phyloP scores from a whole-genome alignment of 805 yeast species.

The Torulaspora microellipsoides region DNA sequence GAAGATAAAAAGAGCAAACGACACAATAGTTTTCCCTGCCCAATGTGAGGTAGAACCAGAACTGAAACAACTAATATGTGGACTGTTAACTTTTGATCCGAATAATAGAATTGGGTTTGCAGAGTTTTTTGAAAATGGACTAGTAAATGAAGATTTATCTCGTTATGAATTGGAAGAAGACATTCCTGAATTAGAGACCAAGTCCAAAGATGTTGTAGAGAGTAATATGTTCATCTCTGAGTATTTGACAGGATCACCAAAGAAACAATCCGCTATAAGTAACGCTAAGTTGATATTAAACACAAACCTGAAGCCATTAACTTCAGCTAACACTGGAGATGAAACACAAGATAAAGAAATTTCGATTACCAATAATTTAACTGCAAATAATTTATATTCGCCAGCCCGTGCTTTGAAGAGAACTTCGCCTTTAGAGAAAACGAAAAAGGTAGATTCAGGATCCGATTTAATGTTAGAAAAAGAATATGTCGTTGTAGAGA shows the following conservation, averaged over 20 bases:
- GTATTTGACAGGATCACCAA: slow-evolving; percentile 45
- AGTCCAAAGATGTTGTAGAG: slow-evolving; percentile 62
- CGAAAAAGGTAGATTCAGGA: slow-evolving; percentile 17
- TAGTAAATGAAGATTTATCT: slow-evolving; percentile 52
- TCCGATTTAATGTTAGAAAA: slow-evolving; percentile 59
- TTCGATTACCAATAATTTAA: background rate
- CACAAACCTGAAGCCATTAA: slow-evolving; percentile 10
- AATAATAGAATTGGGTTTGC: slow-evolving; percentile 81
- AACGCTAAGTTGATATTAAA: slow-evolving; percentile 15
- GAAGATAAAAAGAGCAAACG: slow-evolving; percentile 78
- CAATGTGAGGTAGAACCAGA: slow-evolving; percentile 59
- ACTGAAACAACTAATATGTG: slow-evolving; percentile 65
- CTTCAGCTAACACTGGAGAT: slow-evolving; percentile 11
- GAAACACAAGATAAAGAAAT: background rate
- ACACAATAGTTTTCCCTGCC: slow-evolving; percentile 71
- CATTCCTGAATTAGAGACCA: slow-evolving; percentile 55
- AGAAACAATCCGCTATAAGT: slow-evolving; percentile 4
- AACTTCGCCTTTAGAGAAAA: slow-evolving; percentile 8
- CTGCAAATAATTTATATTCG: background rate
- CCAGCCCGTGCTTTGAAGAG: slow-evolving; percentile 5
- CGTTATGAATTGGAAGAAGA: slow-evolving; percentile 33
- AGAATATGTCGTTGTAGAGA: slow-evolving; percentile 93
- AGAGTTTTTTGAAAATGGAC: slow-evolving; percentile 76
- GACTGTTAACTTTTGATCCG: slow-evolving; percentile 77
- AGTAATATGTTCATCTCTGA: slow-evolving; percentile 76